A percentile compares a stretch with the other conserved stretches of the same genome.
Conservation (phyloP, 73 alveolate genomes). For the Tetrahymena borealis region DNA sequence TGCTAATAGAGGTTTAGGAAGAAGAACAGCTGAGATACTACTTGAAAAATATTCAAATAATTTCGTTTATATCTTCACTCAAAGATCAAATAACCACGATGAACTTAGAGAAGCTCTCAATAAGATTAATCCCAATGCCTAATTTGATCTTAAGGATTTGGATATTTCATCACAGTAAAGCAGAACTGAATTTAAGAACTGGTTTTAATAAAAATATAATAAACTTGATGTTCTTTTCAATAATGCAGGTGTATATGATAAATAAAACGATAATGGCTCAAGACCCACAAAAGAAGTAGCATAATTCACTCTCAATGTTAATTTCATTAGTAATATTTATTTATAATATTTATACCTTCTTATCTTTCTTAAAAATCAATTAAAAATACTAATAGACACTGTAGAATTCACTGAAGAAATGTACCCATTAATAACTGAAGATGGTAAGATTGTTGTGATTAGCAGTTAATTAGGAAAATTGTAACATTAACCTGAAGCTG, state of each 20-base stretch:
- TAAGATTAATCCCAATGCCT: background rate
- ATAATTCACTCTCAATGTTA: background rate
- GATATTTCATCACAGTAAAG: background rate
- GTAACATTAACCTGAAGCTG: background rate
- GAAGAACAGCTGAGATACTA: background rate
- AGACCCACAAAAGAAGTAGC: background rate
- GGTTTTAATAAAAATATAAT: background rate
- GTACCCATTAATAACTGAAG: background rate
- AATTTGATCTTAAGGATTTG: background rate
- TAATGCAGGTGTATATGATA: background rate
- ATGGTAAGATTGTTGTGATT: background rate
- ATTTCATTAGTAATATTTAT: background rate
- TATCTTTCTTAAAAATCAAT: background rate
- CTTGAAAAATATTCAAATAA: background rate
- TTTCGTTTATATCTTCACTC: background rate
- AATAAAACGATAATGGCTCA: background rate
- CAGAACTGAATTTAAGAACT: background rate
- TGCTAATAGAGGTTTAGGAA: background rate
- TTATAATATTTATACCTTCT: background rate
- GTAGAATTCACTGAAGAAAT: background rate
- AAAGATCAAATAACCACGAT: background rate
- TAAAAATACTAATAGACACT: background rate
- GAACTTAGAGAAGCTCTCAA: background rate
- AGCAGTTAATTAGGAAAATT: background rate
- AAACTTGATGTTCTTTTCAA: background rate